Conservation (phyloP, 208 protist genomes). For the Trypanosoma scelopori region DNA sequence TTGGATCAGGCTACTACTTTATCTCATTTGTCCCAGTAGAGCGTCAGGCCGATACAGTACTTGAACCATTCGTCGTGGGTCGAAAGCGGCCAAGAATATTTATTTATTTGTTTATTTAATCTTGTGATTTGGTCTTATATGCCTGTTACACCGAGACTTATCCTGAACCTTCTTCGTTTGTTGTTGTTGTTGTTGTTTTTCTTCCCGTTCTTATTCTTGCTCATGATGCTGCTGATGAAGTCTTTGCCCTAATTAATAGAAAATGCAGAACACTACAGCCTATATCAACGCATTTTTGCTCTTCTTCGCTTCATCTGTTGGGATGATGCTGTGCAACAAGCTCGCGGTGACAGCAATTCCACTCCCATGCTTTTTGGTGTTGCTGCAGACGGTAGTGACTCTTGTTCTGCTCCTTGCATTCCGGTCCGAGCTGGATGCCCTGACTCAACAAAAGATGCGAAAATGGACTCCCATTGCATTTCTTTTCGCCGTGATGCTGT, state of each 20-base stretch:
- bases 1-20: slow-evolving; percentile 75
- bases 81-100: background rate
- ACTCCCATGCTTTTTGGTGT: slow-evolving; percentile 35
- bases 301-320: slow-evolving; percentile 25
- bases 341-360: slow-evolving; percentile 25
- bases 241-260: slow-evolving; percentile 22
- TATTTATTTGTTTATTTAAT: background rate
- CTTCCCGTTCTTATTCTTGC: background rate
- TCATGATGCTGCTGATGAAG: slow-evolving; percentile 3
- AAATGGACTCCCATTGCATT: slow-evolving; percentile 34
- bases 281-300: slow-evolving; percentile 16
- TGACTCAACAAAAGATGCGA: background rate
- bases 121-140: slow-evolving; percentile 1
- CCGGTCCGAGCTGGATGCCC: slow-evolving; percentile 14
- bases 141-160: background rate
- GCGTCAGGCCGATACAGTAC: background rate
- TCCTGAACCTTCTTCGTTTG: background rate
- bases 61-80: too few species aligned
- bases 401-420: slow-evolving; percentile 26
- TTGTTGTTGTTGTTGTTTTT: background rate
- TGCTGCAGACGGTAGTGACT: slow-evolving; percentile 34
- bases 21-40: slow-evolving; percentile 61
- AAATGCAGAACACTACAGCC: background rate
- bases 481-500: slow-evolving; percentile 43
- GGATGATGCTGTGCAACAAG: slow-evolving; percentile 48